Evolutionary conservation across 805 yeast species (phyloP).

Genomic region (Kregervanrija fluxuum): DNA sequence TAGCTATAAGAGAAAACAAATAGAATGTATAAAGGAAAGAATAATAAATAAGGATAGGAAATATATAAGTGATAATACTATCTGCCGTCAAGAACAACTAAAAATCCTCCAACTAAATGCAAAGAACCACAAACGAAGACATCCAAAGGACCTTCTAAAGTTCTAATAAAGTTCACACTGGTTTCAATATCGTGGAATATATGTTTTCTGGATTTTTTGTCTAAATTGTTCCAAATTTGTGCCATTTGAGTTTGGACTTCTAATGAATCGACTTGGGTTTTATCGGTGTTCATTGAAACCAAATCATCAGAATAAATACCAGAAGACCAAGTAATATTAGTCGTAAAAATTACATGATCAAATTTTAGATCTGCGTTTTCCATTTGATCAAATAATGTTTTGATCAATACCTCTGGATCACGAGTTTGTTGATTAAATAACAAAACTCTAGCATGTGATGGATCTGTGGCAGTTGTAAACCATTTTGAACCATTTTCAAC

Average conservation of each 20-base stretch:
- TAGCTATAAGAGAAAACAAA: too few relatives aligned
- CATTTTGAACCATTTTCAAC: conserved; percentile 75
- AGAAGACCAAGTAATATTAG: conserved; percentile 85
- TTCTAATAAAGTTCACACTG: conserved; percentile 48
- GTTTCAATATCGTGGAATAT: conserved; percentile 73
- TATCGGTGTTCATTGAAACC: conserved; percentile 77
- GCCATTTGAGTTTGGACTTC: conserved; percentile 74
- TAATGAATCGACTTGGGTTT: conserved; percentile 70
- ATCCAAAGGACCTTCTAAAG: conserved; percentile 44
- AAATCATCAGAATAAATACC: conserved; percentile 78
- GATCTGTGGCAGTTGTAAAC: conserved; percentile 43
- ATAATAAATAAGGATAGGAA: neutral
- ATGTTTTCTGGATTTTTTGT: conserved; percentile 33
- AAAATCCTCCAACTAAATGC: conserved; percentile 89
- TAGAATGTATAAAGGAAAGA: neutral
- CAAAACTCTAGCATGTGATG: conserved; percentile 37
- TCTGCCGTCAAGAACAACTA: conserved; percentile 66
- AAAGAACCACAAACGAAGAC: conserved; percentile 92
- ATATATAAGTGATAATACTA: neutral
- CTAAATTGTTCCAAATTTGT: conserved; percentile 56
- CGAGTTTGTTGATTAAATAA: conserved; percentile 93
- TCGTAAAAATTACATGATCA: conserved; percentile 77
- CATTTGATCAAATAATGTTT: conserved; percentile 40
- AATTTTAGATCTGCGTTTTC: conserved; percentile 37
- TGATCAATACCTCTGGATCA: conserved; percentile 63